Base-by-base conservation (phyloP, 345 rosid species). In the Boechera retrofracta region DNA sequence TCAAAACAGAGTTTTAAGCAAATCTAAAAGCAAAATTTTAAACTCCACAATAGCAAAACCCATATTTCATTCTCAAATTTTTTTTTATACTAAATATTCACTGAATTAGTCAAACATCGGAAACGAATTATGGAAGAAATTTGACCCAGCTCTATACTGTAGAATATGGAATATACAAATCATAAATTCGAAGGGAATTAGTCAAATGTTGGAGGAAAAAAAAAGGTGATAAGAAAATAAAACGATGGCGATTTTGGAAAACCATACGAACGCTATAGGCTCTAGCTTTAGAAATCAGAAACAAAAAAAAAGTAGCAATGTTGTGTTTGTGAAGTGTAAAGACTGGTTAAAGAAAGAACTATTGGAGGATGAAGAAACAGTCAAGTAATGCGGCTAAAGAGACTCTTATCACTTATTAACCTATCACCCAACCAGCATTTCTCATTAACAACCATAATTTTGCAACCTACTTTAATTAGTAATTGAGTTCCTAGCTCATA, bases 311-410 rank as follows among this genome's bases (percentile, higher is more conserved):
- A 45, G 42, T 33, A 24, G 59, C 66, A 56, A n/a, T 29, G 24
- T 11, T 56, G 45, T 13, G 52, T 55, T 36, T 26, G 60, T 59
- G 54, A 58, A 67, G 12, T 8, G 69, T 49, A 59, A 59, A 68
- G 61, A 75, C 9, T 56, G 66, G 39, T 36, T 56, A 38, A 47
- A n/a, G 65, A 58, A 57, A 41, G 2, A 15, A n/a, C 15, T 44
- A 67, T 48, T 58, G 48, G 57, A 38, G 33, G 60, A 38, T 55
- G 29, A 61, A 54, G 69, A 35, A 72, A 80, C 73, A 78, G 89
- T 89, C 90, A 89, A 89, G 55, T 68, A 83, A 72, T 80, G 87
- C 89, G 91, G 89, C 78, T 73, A 72, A 73, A 64, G 76, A 64
- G 60, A 28, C 82, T 82, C 78, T 57, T 56, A 77, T 79, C 74